phyloP scores from a whole-genome alignment of 2,329 filamentous ascomycete species.

The Apiospora hydei region DNA sequence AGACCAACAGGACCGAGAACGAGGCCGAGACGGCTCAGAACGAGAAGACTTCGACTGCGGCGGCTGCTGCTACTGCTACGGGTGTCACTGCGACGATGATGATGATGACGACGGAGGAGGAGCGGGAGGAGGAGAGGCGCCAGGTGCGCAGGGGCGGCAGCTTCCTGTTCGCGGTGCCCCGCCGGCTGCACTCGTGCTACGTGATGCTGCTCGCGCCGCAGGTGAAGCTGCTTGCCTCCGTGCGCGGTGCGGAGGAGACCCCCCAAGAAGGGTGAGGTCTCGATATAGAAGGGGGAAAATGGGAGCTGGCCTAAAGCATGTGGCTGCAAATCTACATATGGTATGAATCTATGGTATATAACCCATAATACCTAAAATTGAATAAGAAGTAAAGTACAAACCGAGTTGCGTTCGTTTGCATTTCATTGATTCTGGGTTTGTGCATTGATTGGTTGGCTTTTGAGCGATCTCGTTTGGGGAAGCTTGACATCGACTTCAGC shows the following conservation, averaged over 20 bases:
- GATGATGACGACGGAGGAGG: background rate
- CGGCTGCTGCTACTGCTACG: too few species aligned
- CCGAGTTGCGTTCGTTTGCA: background rate
- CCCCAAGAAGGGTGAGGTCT: background rate
- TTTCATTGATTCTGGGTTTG: background rate
- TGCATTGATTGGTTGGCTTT: background rate
- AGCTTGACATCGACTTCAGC: background rate
- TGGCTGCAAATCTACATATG: background rate
- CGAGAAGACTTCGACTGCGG: background rate
- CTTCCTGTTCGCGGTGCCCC: constrained; percentile 28
- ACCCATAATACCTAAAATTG: background rate
- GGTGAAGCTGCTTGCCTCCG: constrained; percentile 18
- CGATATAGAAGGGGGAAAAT: background rate
- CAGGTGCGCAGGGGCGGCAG: constrained; percentile 5
- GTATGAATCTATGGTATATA: background rate
- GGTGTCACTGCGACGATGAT: background rate
- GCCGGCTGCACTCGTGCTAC: constrained; percentile 26
- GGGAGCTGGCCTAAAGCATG: background rate
- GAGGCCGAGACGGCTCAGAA: too few species aligned
- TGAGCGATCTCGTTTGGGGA: background rate
- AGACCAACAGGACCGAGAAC: background rate
- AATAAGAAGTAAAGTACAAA: background rate
- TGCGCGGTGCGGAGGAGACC: background rate
- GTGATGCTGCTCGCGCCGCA: constrained; percentile 27
- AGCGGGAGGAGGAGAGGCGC: background rate